A percentile compares a stretch with the other conserved stretches of the same genome.
phyloP scores from a whole-genome alignment of 2,329 filamentous ascomycete genomes.

The Nemania sp. region DNA sequence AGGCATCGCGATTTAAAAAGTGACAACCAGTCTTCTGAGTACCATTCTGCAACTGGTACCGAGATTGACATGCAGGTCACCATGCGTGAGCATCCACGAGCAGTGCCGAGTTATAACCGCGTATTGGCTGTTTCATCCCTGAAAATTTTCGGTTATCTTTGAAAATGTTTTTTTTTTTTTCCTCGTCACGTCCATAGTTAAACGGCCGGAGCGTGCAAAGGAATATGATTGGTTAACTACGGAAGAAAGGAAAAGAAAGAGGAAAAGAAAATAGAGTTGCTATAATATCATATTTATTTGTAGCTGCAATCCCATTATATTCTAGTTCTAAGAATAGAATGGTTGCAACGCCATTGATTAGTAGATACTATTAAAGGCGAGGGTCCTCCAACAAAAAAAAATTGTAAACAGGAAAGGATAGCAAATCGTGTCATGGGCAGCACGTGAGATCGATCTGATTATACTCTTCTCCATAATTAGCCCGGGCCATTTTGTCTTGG shows the following conservation, averaged over 20 bases:
- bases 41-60: constrained; percentile 13
- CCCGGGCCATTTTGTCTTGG: constrained; percentile 22
- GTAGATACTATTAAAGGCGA: not conserved
- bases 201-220: not conserved
- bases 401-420: constrained; percentile 1
- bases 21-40: constrained; percentile 20
- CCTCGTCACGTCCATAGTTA: not conserved
- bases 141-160: not conserved
- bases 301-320: not conserved
- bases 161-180: not conserved
- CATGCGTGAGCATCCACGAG: constrained; percentile 20
- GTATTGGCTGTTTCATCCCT: not conserved
- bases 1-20: constrained; percentile 23
- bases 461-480: constrained; percentile 25
- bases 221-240: not conserved
- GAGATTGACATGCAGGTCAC: constrained; percentile 27
- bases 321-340: not conserved
- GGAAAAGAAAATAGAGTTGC: not conserved
- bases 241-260: not conserved
- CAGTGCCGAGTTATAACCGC: not conserved
- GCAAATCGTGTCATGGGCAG: constrained; percentile 27
- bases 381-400: not conserved
- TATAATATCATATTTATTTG: not conserved
- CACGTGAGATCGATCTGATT: constrained; percentile 35
- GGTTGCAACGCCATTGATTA: not conserved